Evolutionary conservation across 495 filamentous ascomycete species (phyloP).

Genomic region (Aspergillus sparsus): DNA sequence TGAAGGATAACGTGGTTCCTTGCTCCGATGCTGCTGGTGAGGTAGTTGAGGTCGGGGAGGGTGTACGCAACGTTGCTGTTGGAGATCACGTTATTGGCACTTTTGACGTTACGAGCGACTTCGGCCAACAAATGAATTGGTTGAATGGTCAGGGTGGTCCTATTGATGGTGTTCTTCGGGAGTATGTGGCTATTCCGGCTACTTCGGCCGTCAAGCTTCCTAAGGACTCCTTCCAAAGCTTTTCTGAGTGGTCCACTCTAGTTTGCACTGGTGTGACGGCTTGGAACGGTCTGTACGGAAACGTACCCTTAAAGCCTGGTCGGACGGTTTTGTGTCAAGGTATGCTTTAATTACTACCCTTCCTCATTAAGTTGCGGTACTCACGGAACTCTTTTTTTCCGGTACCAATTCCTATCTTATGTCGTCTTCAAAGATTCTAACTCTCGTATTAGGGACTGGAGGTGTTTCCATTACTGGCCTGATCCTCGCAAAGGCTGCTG

Average conservation of each 20-base stretch:
- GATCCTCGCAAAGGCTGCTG: constrained; percentile 74
- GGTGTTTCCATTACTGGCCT: constrained; percentile 72
- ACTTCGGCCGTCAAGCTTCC: constrained; percentile 63
- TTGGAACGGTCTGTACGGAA: constrained; percentile 74
- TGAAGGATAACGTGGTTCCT: constrained; percentile 57
- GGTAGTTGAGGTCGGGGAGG: constrained; percentile 61
- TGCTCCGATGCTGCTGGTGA: constrained; percentile 71
- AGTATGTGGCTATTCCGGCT: constrained; percentile 64
- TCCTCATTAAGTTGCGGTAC: background rate
- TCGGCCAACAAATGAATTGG: constrained; percentile 41
- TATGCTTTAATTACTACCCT: constrained; percentile 30
- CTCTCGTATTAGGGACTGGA: constrained; percentile 58
- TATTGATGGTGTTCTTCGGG: constrained; percentile 63
- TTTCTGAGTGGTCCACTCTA: constrained; percentile 58
- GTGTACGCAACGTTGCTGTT: constrained; percentile 57
- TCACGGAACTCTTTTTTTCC: no score
- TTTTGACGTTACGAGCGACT: constrained; percentile 68
- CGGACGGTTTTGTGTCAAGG: constrained; percentile 69
- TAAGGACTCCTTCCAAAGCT: constrained; percentile 53
- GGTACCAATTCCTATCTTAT: no score
- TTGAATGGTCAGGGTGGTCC: constrained; percentile 61
- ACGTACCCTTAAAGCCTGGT: constrained; percentile 53
- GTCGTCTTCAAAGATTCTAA: no score
- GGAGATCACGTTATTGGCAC: constrained; percentile 68
- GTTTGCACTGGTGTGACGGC: constrained; percentile 61